phyloP scores from a whole-genome alignment of 345 rosid species.

The Camelina neglecta region DNA sequence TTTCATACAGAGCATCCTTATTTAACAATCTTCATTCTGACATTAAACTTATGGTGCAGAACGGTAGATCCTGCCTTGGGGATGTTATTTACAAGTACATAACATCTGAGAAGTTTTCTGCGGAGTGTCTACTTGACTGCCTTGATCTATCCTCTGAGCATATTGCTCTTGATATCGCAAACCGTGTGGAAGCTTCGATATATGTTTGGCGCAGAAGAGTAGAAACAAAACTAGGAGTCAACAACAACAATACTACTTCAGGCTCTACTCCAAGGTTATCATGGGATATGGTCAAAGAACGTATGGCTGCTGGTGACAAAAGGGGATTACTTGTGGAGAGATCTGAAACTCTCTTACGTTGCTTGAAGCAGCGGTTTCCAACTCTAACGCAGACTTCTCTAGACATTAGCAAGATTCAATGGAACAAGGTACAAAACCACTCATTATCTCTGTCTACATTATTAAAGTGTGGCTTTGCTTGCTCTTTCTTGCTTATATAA shows the following conservation, averaged over 20 bases:
- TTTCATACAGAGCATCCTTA: background rate
- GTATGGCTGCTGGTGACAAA: conserved; percentile 83
- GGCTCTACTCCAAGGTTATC: conserved; percentile 71
- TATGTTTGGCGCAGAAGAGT: conserved; percentile 83
- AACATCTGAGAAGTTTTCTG: conserved; percentile 81
- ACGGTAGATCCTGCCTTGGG: conserved; percentile 86
- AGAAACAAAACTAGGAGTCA: conserved; percentile 56
- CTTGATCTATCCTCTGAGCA: conserved; percentile 94
- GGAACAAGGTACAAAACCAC: conserved; percentile 66
- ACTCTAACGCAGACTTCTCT: conserved; percentile 81
- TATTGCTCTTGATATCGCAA: conserved; percentile 82
- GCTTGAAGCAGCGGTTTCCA: conserved; percentile 93
- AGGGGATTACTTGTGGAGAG: conserved; percentile 89
- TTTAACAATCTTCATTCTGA: background rate
- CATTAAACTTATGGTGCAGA: conserved; percentile 51
- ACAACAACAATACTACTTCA: conserved; percentile 35
- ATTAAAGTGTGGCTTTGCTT: background rate
- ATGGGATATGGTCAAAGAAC: conserved; percentile 93
- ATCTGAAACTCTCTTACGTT: conserved; percentile 83
- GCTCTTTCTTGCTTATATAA: background rate
- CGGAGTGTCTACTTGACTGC: conserved; percentile 84
- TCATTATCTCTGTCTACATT: conserved; percentile 5
- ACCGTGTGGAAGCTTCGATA: conserved; percentile 85
- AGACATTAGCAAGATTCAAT: conserved; percentile 93
- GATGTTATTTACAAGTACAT: conserved; percentile 81